Conservation (phyloP, 768 basidiomycete species). For the Podaxis sp. region DNA sequence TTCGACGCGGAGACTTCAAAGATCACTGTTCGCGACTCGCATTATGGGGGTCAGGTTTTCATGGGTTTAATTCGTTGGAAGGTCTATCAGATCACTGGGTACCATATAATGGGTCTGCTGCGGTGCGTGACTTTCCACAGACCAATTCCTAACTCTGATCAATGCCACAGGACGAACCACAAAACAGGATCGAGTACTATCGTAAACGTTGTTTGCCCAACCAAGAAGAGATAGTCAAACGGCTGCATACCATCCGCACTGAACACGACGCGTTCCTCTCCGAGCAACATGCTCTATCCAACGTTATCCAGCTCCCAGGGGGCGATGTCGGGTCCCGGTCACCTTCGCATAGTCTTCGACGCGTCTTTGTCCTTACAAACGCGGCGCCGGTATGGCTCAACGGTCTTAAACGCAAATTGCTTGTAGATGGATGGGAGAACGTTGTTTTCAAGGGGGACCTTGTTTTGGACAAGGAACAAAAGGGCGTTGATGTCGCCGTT, state of each 20-base stretch:
- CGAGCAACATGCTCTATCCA: background rate
- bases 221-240: slow-evolving; percentile 37
- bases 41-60: slow-evolving; percentile 40
- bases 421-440: slow-evolving; percentile 49
- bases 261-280: slow-evolving; percentile 24
- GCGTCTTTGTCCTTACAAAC: slow-evolving; percentile 53
- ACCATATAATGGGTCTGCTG: slow-evolving; percentile 14
- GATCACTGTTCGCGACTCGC: slow-evolving; percentile 53
- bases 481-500: slow-evolving; percentile 47
- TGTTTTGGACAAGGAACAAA: slow-evolving; percentile 43
- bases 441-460: slow-evolving; percentile 36
- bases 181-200: slow-evolving; percentile 28
- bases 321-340: background rate
- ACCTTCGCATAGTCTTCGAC: slow-evolving; percentile 8
- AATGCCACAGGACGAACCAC: slow-evolving; percentile 11
- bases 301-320: background rate
- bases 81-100: slow-evolving; percentile 41
- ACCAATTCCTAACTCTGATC: background rate
- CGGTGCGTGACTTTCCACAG: background rate
- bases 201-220: slow-evolving; percentile 42
- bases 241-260: slow-evolving; percentile 32
- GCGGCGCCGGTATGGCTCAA: slow-evolving; percentile 43
- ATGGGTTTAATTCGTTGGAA: slow-evolving; percentile 49
- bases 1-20: slow-evolving; percentile 55
- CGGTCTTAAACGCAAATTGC: slow-evolving; percentile 34